Base-by-base conservation (phyloP, 768 basidiomycete genomes). In the Solioccasus polychromus region DNA sequence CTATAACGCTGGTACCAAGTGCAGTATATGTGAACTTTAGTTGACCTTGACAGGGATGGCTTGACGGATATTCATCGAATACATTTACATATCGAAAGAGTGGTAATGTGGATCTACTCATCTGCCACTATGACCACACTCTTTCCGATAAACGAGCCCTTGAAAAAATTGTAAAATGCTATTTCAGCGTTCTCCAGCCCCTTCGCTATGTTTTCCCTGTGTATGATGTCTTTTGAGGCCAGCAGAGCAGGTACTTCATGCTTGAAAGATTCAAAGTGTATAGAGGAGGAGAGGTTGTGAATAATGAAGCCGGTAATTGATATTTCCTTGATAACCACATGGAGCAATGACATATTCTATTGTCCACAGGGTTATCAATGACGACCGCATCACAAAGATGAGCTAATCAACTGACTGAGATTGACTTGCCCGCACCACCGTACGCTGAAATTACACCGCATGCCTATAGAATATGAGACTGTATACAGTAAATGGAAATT, bases 181-280 rank as follows among this genome's bases (percentile, higher is more conserved):
- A 15, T 31, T 14, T 20, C 23, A 2, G 31, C 22, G 15, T 49
- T 39, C 20, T 39, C 74, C 35, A 81, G 53, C 0, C 76, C 76
- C 6, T 61, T 54, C 8, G 52, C 64, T 2, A 74, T 41, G 36
- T 79, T 70, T 48, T 80, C 77, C 3, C 47, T 55, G 45, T 71
- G 69, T 55, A 71, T 73, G 43, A 77, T 50, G 52, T 76, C 69
- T 4, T 77, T 76, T 7, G 52, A 63, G 2, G 68, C 69, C 12
- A 82, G 45, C 35, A 60, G 58, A 15, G 56, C 54, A 1, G 72
- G 69, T 5, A 79, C 30, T 3, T 55, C 63, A 9, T 57, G 54
- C 39, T 69, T 71, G 61, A 80, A 79, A 17, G 68, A 70, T 5
- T 59, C 59, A 2, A 43, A 47, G 54, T 71, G 69, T 44, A 71